These are phyloP conservation scores for Phylloporus sp. DNA, from an alignment of 768 basidiomycete genomes.

Conservation along the genomic window DNA sequence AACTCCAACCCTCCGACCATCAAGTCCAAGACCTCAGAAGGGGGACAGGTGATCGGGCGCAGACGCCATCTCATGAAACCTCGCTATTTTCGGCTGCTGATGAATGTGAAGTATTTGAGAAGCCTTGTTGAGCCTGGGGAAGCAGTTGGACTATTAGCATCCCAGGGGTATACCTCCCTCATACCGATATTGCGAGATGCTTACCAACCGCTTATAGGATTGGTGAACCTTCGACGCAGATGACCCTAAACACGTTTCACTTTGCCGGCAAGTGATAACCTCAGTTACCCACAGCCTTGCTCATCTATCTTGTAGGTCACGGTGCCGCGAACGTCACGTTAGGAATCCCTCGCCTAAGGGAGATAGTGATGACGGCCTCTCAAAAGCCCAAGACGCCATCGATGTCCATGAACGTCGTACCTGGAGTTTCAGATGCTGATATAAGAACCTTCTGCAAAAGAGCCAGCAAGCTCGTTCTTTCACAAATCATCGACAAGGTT, in stretches of 20 bases:
- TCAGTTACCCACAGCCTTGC: background rate
- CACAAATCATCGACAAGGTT: slow-evolving; percentile 82
- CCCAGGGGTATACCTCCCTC: slow-evolving; percentile 72
- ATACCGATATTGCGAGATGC: background rate
- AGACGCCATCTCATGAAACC: slow-evolving; percentile 43
- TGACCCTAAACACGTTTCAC: slow-evolving; percentile 99
- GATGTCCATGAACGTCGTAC: slow-evolving; percentile 78
- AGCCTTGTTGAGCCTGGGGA: slow-evolving; percentile 96
- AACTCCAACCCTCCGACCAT: slow-evolving; percentile 63
- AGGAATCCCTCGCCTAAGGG: slow-evolving; percentile 96
- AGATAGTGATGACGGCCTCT: slow-evolving; percentile 99
- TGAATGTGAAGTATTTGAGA: slow-evolving; percentile 90
- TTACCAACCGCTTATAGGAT: slow-evolving; percentile 48
- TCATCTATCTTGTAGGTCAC: slow-evolving; percentile 57
- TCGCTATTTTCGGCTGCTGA: slow-evolving; percentile 70
- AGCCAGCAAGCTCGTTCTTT: slow-evolving; percentile 78
- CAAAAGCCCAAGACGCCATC: slow-evolving; percentile 95
- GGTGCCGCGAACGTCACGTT: slow-evolving; percentile 99
- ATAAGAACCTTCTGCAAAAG: slow-evolving; percentile 82
- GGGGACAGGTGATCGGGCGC: slow-evolving; percentile 36
- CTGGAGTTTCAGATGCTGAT: slow-evolving; percentile 46
- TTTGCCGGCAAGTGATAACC: slow-evolving; percentile 69
- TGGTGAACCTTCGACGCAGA: slow-evolving; percentile 98
- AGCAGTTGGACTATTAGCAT: slow-evolving; percentile 94
- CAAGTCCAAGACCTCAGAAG: slow-evolving; percentile 37